phyloP scores from a whole-genome alignment of 805 yeast genomes.

The Ogataea haglerorum region DNA sequence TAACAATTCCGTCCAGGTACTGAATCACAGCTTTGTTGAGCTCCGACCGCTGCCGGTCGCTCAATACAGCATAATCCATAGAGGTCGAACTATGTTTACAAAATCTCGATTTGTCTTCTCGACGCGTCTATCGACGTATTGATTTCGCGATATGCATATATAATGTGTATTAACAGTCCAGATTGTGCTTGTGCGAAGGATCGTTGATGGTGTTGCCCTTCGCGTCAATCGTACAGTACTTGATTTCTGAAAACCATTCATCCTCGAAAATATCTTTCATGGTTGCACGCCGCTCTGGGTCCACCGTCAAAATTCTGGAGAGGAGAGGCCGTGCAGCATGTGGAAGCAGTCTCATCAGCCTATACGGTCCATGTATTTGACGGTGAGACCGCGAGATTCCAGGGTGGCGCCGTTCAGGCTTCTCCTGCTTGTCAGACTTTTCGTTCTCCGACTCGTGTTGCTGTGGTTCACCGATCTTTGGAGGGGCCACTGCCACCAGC shows the following conservation, averaged over 20 bases:
- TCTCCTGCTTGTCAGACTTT: conserved; percentile 4
- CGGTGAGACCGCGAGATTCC: conserved; percentile 38
- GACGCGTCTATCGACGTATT: conserved; percentile 11
- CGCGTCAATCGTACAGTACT: conserved; percentile 53
- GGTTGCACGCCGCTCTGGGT: conserved; percentile 60
- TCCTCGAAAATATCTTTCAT: conserved; percentile 63
- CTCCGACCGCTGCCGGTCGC: conserved; percentile 35
- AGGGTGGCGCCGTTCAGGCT: conserved; percentile 35
- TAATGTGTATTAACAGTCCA: conserved; percentile 27
- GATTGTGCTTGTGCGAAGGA: conserved; percentile 49
- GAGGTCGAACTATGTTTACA: not conserved
- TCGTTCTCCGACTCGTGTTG: conserved; percentile 4
- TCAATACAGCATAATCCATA: conserved; percentile 21
- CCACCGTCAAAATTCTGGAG: conserved; percentile 61
- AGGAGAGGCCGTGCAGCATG: conserved; percentile 80
- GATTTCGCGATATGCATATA: conserved; percentile 6
- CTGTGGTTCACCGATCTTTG: conserved; percentile 2
- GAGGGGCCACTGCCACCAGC: conserved; percentile 22
- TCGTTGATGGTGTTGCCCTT: conserved; percentile 40
- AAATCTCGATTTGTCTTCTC: conserved; percentile 1
- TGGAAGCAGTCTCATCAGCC: conserved; percentile 75
- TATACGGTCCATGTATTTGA: conserved; percentile 77
- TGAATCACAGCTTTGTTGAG: conserved; percentile 36
- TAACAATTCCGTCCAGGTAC: conserved; percentile 25
- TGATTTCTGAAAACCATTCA: conserved; percentile 66